Conservation (phyloP, 2,329 filamentous ascomycete species). For the Aspergillus costaricaensis region DNA sequence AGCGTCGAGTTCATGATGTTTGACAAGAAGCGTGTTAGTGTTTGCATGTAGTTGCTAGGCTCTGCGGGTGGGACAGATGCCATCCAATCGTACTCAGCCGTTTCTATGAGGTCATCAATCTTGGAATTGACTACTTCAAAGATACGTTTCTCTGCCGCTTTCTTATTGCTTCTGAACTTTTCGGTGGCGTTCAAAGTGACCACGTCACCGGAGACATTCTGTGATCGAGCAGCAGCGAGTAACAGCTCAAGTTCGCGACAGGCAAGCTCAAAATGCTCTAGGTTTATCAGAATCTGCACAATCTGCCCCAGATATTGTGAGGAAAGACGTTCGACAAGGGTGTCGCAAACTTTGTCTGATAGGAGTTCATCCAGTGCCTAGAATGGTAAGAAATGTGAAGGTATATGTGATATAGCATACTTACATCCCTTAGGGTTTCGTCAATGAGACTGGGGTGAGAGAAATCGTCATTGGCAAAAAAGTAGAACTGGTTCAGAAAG, state of each 20-base stretch:
- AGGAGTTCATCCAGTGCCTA: slow-evolving; percentile 93
- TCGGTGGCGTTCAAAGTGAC: slow-evolving; percentile 80
- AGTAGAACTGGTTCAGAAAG: slow-evolving; percentile 97
- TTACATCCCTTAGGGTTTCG: slow-evolving; percentile 77
- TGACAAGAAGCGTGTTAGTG: slow-evolving; percentile 84
- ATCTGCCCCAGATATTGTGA: slow-evolving; percentile 97
- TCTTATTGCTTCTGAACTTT: slow-evolving; percentile 85
- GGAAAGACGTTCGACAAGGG: slow-evolving; percentile 80
- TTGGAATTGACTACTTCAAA: slow-evolving; percentile 99
- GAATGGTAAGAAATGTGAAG: slow-evolving; percentile 16
- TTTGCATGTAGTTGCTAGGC: slow-evolving; percentile 93
- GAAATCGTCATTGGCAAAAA: slow-evolving; percentile 95
- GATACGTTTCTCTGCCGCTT: slow-evolving; percentile 94
- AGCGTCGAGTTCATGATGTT: slow-evolving; percentile 97
- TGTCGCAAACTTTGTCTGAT: slow-evolving; percentile 86
- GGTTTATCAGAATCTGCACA: slow-evolving; percentile 95
- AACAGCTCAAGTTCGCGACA: slow-evolving; percentile 87
- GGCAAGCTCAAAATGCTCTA: slow-evolving; percentile 94
- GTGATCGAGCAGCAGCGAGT: slow-evolving; percentile 80
- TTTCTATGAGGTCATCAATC: slow-evolving; percentile 96
- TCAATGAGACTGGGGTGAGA: slow-evolving; percentile 88
- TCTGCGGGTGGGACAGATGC: slow-evolving; percentile 64
- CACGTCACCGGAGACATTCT: slow-evolving; percentile 74
- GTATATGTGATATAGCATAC: slow-evolving; percentile 2
- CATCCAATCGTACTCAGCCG: slow-evolving; percentile 93